Evolutionary conservation across 2,329 filamentous ascomycete species (phyloP), one percentile per base, ranked within the genome.

Genomic region (Colletotrichum falcatum): DNA sequence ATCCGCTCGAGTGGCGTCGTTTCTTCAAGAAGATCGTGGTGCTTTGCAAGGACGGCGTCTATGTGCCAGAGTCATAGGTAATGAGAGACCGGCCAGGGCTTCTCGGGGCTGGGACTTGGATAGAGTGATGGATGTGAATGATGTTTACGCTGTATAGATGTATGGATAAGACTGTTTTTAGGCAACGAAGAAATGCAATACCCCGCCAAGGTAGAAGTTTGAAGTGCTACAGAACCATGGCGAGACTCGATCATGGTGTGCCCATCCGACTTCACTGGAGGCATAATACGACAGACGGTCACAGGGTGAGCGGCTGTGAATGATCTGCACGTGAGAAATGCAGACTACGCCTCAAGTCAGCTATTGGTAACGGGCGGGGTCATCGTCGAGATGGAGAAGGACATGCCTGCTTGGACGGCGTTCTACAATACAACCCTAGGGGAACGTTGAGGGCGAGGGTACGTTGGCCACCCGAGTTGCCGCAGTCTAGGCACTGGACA

Each of bases 11-110:
- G 83, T 99, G 97, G 96, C 89, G 96, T 71, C 86, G 96, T 42
- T 94, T 99, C 79, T 99, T 99, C 86, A 99, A 99, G 83, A 95
- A 94, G 80, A 89, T 98, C n/a, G 93, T 93, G 37, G 86, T 97
- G 73, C 85, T 95, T 71, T 97, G 95, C 82, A 93, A 93, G 78
- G 94, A 97, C 78, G 94, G 90, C 11, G 91, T 98, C 54, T 93
- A 90, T 79, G 80, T 83, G 69, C 82, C 83, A 3, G 82, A 84
- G 56, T 71, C 78, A 73, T 83, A 82, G 79, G 76, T 66, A 70
- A 73, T 23, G 39, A 33, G 30, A 20, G 30, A 3, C 20, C 18
- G 1, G 18, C 42, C 18, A 8, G 18, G 16, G n/a, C 4, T 23
- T n/a, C 18, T 16, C n/a, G 20, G 20, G 3, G 53, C 18, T 20